Conservation (phyloP, 345 rosid genomes). For the Corymbia maculata region DNA sequence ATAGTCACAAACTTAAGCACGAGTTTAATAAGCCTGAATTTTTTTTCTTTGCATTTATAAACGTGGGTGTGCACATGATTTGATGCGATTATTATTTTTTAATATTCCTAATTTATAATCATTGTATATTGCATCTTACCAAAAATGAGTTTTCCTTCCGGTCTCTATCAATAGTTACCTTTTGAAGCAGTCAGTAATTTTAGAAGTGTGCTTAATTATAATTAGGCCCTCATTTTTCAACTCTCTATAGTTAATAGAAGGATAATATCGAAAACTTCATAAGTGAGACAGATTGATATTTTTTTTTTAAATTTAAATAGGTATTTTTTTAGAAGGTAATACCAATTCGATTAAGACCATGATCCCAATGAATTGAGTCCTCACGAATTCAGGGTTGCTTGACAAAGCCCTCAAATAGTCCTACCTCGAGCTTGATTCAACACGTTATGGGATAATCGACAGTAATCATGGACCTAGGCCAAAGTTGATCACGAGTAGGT, state of each 20-base stretch:
- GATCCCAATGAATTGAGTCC: neutral
- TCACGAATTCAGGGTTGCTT: neutral
- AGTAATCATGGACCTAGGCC: rapidly evolving
- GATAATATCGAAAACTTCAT: neutral
- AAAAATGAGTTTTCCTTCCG: neutral
- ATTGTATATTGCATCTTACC: neutral
- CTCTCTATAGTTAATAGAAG: neutral
- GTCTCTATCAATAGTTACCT: neutral
- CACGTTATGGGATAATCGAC: rapidly evolving
- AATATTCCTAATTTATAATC: neutral
- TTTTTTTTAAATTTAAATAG: neutral
- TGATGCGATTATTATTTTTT: neutral
- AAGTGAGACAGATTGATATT: neutral
- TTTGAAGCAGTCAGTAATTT: neutral
- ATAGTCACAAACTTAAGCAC: neutral
- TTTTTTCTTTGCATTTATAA: neutral
- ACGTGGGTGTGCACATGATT: neutral
- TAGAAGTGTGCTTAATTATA: neutral
- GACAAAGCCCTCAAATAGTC: neutral
- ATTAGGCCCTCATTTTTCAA: neutral
- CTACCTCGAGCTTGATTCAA: neutral
- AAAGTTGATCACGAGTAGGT: rapidly evolving
- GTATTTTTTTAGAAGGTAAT: neutral
- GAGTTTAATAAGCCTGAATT: neutral
- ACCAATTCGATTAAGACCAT: neutral